Evolutionary conservation across 495 filamentous ascomycete genomes (phyloP).

Genomic region (Xylaria bambusicola): DNA sequence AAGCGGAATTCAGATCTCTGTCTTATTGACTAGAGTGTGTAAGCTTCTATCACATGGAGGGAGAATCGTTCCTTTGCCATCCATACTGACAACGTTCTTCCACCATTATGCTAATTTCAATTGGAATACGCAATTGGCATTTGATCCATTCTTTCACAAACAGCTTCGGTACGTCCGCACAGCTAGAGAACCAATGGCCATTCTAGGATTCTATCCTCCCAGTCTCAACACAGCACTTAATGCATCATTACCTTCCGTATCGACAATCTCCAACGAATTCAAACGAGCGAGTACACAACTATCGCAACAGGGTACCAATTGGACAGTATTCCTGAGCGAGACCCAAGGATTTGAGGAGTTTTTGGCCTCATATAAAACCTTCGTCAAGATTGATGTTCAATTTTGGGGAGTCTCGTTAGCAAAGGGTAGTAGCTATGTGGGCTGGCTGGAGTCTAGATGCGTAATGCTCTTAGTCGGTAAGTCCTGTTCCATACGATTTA

Average conservation of each 20-base stretch:
- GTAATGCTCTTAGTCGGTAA: constrained; percentile 51
- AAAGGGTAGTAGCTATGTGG: constrained; percentile 49
- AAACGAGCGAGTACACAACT: constrained; percentile 41
- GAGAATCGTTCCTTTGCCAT: constrained; percentile 35
- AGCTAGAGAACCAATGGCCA: constrained; percentile 55
- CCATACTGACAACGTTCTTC: constrained; percentile 56
- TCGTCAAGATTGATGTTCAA: constrained; percentile 53
- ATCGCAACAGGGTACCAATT: constrained; percentile 34
- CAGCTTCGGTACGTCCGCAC: constrained; percentile 49
- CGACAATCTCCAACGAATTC: constrained; percentile 53
- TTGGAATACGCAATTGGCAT: constrained; percentile 50
- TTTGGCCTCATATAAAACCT: constrained; percentile 46
- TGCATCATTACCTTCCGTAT: constrained; percentile 48
- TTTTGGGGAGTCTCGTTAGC: constrained; percentile 55
- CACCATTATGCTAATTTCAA: constrained; percentile 58
- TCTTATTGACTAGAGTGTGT: constrained; percentile 54
- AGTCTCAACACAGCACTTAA: constrained; percentile 54
- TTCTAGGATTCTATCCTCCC: constrained; percentile 57
- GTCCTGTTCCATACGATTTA: constrained; percentile 10
- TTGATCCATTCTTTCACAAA: constrained; percentile 53
- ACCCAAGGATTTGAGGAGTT: constrained; percentile 42
- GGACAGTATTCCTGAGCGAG: constrained; percentile 42
- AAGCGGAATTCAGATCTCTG: constrained; percentile 58
- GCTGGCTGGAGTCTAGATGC: constrained; percentile 58
- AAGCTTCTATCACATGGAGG: constrained; percentile 44